These are phyloP conservation scores for Beauveria australis DNA, from an alignment of 2,329 filamentous ascomycete species.

Conservation along the genomic window DNA sequence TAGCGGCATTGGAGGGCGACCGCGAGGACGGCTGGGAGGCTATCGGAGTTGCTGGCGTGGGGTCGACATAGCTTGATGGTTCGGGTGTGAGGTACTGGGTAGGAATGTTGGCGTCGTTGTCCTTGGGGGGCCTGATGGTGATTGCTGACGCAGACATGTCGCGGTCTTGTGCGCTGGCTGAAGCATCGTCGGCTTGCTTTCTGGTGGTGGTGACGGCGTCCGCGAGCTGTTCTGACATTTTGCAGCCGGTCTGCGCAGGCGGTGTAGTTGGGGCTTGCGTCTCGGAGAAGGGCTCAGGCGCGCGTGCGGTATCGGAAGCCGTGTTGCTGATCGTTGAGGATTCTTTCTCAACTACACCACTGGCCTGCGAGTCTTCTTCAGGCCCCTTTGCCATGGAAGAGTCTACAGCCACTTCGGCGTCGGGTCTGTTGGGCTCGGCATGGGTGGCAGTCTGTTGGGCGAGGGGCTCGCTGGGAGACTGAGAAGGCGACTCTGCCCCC, in stretches of 20 bases:
- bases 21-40: slow-evolving; percentile 50
- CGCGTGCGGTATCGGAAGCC: background rate
- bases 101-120: slow-evolving; percentile 28
- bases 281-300: background rate
- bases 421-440: background rate
- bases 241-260: slow-evolving; percentile 7
- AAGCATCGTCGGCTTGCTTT: background rate
- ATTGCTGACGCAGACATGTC: slow-evolving; percentile 40
- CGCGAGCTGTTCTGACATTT: background rate
- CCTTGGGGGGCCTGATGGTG: slow-evolving; percentile 39
- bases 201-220: background rate
- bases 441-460: background rate
- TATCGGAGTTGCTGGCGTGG: slow-evolving; percentile 48
- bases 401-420: background rate
- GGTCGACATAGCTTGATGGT: slow-evolving; percentile 44
- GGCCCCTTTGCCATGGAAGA: too few relatives aligned
- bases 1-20: slow-evolving; percentile 46
- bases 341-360: background rate
- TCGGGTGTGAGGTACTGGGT: slow-evolving; percentile 40
- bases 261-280: slow-evolving; percentile 2
- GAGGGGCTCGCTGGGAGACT: slow-evolving; percentile 1
- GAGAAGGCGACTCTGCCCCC: background rate
- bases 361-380: background rate
- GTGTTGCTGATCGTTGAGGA: background rate
- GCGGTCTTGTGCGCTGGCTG: slow-evolving; percentile 2